Evolutionary conservation across 2,329 filamentous ascomycete genomes (phyloP), one percentile per base, ranked within the genome.

Genomic region (Lasiodiplodia citricola): DNA sequence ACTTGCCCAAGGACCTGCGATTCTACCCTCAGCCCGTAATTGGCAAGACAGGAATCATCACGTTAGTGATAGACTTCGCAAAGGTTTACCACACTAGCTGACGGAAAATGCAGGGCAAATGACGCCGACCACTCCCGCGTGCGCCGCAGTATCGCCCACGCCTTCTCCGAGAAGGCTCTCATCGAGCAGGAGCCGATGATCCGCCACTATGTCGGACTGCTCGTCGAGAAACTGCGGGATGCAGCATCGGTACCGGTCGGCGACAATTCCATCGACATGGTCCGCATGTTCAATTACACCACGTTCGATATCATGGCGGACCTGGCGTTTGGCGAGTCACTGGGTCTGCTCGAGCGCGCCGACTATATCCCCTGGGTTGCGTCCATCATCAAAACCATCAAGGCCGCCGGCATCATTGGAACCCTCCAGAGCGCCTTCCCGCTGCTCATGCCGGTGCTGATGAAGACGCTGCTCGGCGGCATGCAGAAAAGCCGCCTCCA

Each of bases 51-150:
- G 21, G 18, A 23, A 60, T 60, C 56, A 16, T 60, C 11, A 57
- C 31, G 54, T 35, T 3, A 16, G 28, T 18, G 5, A 35, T 18
- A 11, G 3, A 54, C 25, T 13, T n/a, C 8, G 18, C 7, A 7
- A 7, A 13, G 14, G 52, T 31, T 13, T 14, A 16, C 25, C 18
- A 18, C 52, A 31, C 10, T 21, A 10, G 28, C 25, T 57, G 31
- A 54, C n/a, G 2, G 10, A 35, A 28, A 23, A 72, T 75, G 3
- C 73, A 57, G 37, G 1, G 77, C 81, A 6, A 52, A 79, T 76
- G 74, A 77, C 80, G 11, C 75, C 80, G 35, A 79, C 82, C 81
- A 83, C 72, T 74, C 77, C 8, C 75, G 81, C 31, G 75, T 77
- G 62, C 74, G 82, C 47, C 74, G 80, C 35, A 73, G 79, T 8